Evolutionary conservation across 2,329 filamentous ascomycete genomes (phyloP).

Genomic region (Cordyceps cicadae): DNA sequence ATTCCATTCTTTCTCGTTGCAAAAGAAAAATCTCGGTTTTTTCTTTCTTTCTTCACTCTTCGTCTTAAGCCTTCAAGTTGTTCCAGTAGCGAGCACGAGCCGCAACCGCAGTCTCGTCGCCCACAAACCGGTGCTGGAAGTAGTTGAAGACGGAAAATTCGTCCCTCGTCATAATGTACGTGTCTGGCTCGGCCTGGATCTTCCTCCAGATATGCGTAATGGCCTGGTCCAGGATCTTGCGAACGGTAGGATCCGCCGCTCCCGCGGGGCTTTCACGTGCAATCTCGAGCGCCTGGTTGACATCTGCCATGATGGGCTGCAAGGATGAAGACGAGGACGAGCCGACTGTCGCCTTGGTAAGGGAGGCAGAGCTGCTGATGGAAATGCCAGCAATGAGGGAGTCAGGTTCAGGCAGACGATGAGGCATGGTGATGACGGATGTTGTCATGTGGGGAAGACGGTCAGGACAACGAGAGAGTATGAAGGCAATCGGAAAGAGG

Average conservation of each 20-base stretch:
- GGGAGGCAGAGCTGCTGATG: not conserved
- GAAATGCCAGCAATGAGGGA: slow-evolving; percentile 5
- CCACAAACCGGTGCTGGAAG: slow-evolving; percentile 59
- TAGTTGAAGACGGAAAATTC: slow-evolving; percentile 87
- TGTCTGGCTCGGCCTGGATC: slow-evolving; percentile 53
- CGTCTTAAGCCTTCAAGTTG: slow-evolving; percentile 28
- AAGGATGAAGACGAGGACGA: not conserved
- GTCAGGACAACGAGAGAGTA: no score
- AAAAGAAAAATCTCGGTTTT: no score
- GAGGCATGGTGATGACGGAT: slow-evolving; percentile 2
- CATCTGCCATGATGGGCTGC: slow-evolving; percentile 18
- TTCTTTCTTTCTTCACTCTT: no score
- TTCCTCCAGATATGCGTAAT: slow-evolving; percentile 59
- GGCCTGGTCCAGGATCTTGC: slow-evolving; percentile 56
- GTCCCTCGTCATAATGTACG: slow-evolving; percentile 66
- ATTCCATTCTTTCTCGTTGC: not conserved
- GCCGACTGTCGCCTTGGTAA: not conserved
- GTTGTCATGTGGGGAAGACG: not conserved
- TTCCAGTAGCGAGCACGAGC: slow-evolving; percentile 49
- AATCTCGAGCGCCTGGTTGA: slow-evolving; percentile 64
- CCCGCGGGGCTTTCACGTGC: slow-evolving; percentile 66
- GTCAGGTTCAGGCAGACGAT: slow-evolving; percentile 8
- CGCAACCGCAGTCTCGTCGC: slow-evolving; percentile 37
- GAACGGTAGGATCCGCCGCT: slow-evolving; percentile 52
- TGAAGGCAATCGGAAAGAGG: no score